Evolutionary conservation across 1,284 basidiomycete species (phyloP).

Genomic region (Apiotrichum laibachii): DNA sequence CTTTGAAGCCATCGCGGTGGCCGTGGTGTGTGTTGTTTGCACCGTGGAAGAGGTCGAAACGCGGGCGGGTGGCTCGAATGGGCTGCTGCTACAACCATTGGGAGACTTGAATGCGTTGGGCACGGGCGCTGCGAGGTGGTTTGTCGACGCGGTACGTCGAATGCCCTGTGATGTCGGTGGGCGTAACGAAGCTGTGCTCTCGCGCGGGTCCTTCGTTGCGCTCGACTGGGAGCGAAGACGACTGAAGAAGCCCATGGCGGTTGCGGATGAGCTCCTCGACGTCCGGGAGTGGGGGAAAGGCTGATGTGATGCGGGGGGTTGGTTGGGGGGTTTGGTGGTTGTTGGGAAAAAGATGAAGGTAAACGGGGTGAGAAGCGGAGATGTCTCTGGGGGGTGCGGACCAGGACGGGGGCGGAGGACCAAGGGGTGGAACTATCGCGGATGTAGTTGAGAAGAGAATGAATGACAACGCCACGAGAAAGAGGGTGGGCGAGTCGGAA

Average conservation of each 20-base stretch:
- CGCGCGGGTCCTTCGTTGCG: slow-evolving; percentile 5
- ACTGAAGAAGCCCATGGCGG: slow-evolving; percentile 19
- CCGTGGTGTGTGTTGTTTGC: background rate
- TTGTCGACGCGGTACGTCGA: background rate
- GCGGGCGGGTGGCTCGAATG: background rate
- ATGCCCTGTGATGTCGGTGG: background rate
- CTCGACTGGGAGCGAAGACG: slow-evolving; percentile 19
- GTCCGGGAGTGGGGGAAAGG: background rate
- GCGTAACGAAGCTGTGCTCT: background rate
- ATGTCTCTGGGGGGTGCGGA: too few relatives aligned
- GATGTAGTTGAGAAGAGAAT: too few relatives aligned
- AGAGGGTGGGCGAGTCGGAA: background rate
- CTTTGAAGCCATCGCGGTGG: background rate
- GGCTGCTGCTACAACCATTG: background rate
- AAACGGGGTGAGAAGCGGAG: too few relatives aligned
- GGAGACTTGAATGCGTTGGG: background rate
- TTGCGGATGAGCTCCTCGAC: background rate
- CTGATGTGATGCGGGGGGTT: background rate
- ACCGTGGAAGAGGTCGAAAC: background rate
- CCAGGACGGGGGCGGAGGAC: too few relatives aligned
- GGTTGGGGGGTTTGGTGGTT: background rate
- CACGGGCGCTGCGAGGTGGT: background rate
- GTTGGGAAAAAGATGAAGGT: background rate
- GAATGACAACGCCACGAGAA: background rate
- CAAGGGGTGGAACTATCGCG: background rate